These are phyloP conservation scores for Aspergillus kassunensis DNA, from an alignment of 495 filamentous ascomycete genomes.

Conservation along the genomic window DNA sequence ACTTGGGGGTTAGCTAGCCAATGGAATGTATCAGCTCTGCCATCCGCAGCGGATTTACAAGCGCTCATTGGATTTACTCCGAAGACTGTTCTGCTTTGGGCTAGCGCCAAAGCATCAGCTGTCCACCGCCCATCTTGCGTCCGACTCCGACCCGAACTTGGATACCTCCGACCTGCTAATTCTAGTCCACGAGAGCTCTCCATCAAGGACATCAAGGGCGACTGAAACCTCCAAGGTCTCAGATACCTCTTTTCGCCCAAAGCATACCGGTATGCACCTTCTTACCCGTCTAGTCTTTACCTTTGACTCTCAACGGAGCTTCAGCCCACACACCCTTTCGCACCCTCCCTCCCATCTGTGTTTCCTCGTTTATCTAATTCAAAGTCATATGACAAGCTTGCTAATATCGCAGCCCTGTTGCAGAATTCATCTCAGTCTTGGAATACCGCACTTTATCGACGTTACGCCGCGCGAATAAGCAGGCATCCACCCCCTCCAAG, in stretches of 20 bases:
- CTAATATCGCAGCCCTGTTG: constrained; percentile 20
- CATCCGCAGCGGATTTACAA: not conserved
- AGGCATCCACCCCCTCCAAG: constrained; percentile 5
- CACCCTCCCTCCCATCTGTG: constrained; percentile 3
- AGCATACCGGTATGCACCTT: constrained; percentile 17
- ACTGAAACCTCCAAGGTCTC: not conserved
- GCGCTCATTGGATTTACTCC: constrained; percentile 9
- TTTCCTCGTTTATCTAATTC: not conserved
- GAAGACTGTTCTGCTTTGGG: constrained; percentile 14
- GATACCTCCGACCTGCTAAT: constrained; percentile 1
- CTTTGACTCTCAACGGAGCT: constrained; percentile 2
- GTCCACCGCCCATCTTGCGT: constrained; percentile 6
- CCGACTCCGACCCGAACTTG: constrained; percentile 10
- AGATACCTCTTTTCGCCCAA: not conserved
- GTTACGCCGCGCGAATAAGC: constrained; percentile 15
- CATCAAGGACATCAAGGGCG: constrained; percentile 1
- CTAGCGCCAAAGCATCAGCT: constrained; percentile 10
- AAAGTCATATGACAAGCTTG: constrained; percentile 21
- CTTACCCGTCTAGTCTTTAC: not conserved
- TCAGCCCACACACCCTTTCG: constrained; percentile 12
- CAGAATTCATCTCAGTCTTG: constrained; percentile 14
- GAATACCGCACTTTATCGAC: constrained; percentile 11
- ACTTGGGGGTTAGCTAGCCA: constrained; percentile 11
- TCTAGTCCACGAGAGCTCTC: not conserved
- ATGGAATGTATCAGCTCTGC: constrained; percentile 17